Evolutionary conservation across 441 rosid genomes (phyloP), one percentile per base, ranked within the genome.

Genomic region (Metrosideros polymorpha): DNA sequence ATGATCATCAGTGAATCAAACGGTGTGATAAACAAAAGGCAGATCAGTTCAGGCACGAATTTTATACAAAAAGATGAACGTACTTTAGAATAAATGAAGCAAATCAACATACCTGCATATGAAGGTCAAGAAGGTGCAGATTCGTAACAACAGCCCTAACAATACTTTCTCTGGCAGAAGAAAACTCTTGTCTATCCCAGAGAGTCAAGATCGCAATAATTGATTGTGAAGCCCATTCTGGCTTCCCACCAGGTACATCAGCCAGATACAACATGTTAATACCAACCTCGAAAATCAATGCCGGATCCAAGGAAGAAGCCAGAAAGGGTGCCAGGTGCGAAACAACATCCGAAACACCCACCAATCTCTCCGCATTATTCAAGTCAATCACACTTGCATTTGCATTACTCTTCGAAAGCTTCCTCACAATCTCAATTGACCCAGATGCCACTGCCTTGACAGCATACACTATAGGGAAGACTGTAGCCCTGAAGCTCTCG

Each of bases 131-230:
- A 86, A 95, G 92, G 92, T 98, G 99, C 50, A 98, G 90, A 92
- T 95, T 98, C 0, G 99, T 96, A 87, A 98, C 99, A 15, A 93
- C 98, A 32, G 99, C 98, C 90, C 99, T 93, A 86, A 98, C 99
- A 87, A 98, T 94, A 92, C 99, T 96, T 90, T 98, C 99, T 91
- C 99, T 94, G 32, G 99, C 99, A 61, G 99, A 96, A 57, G 98
- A 95, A 90, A 98, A 98, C 91, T 98, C 99, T 91, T 98, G 99
- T 83, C 99, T 92, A 86, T 96, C 99, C 99, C 99, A 96, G 35
- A 98, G 98, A 27, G 98, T 98, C 94, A 98, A 93, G 87, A 96
- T 93, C 12, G 99, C 99, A 84, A 95, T 95, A 86, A 94, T 95
- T 32, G 99, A 98, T 89, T 93, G 98, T 22, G 99, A 94, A 88